Base-by-base conservation (phyloP, 345 rosid genomes). In the Excoecaria agallocha region DNA sequence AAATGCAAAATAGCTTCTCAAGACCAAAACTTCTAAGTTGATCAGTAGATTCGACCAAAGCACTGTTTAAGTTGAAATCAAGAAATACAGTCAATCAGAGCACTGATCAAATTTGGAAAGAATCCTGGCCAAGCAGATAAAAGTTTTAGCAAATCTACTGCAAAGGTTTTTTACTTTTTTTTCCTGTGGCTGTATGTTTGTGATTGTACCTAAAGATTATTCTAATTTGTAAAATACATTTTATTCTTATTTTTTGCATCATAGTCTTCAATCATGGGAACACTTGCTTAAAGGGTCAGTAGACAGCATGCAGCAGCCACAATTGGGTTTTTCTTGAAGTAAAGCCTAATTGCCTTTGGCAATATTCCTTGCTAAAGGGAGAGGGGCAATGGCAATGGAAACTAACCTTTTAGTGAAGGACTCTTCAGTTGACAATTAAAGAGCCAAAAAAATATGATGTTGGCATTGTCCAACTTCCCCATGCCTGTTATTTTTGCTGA, bases 401-500 rank as follows among this genome's bases (percentile, higher is more conserved):
- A 16, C 38, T 59, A 52, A 76, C 54, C 54, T 60, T 69, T 8
- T 20, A 39, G 52, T 19, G 3, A 22, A 37, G 79, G 41, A 51
- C 60, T 65, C 77, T 62, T 54, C 11, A 57, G 15, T 54, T 30
- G 22, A 20, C 12, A 24, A 59, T 16, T 6, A 41, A 76, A 56
- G 12, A n/a, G 43, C 55, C 63, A 17, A 60, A 35, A n/a, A 17
- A 39, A 30, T 66, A 37, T 0, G 5, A 69, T 67, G 66, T 13
- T 48, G 51, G 50, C 37, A 15, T 8, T 7, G 55, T 66, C 75
- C 45, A 57, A 61, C 49, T 11, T 50, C 25, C 20, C 15, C 10
- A 10, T 37, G 69, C 74, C 45, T 2, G 61, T 65, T 82, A 70
- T 43, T 71, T 74, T 75, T 25, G 79, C 79, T 76, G 78, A 70